Evolutionary conservation across 768 basidiomycete genomes (phyloP), one percentile per base, ranked within the genome.

Genomic region (Boletus sp.): DNA sequence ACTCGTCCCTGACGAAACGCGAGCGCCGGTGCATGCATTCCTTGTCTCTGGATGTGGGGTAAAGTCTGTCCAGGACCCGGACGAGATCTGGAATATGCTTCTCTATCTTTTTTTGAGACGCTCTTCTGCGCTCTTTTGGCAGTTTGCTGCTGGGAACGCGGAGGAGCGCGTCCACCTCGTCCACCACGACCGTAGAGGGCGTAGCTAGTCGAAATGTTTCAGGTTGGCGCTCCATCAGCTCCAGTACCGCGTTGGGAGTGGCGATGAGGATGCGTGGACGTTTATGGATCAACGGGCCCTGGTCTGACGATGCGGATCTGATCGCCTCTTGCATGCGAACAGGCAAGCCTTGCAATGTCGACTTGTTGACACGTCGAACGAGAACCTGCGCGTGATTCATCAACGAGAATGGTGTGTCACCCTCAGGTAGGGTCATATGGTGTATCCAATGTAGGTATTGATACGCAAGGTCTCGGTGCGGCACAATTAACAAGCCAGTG

Each of bases 161-260:
- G 52, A 92, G 75, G 40, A 91, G 73, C 68, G 85, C 87, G 64
- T 92, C 90, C 47, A 83, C 85, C 67, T 92, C 90, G 60, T 92
- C 90, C 53, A 91, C 83, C 36, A 85, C 83, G 47, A 92, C 78
- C 2, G 79, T 80, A 14, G 80, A 80, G 50, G 89, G 71, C 48
- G 70, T 71, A 7, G 69, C 62, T 47, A 88, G 58, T 52, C 77
- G 75, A 18, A 89, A 68, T 14, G 73, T 77, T 18, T 72, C 63
- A 1, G 76, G 63, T 46, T 83, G 78, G 52, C 69, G 64, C 40
- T 78, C 69, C 28, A 81, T 74, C 30, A 84, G 74, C 47, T 89
- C 89, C 62, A 83, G 65, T 5, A 89, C 59, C 6, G 86, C 87
- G 58, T 86, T 83, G 7, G 89, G 89, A 2, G 90, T 92, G 40